Percentiles rank a stretch among this genome's conserved stretches.
Conservation (phyloP, 352 stramenopile genomes). For the Phytophthora aleatoria region DNA sequence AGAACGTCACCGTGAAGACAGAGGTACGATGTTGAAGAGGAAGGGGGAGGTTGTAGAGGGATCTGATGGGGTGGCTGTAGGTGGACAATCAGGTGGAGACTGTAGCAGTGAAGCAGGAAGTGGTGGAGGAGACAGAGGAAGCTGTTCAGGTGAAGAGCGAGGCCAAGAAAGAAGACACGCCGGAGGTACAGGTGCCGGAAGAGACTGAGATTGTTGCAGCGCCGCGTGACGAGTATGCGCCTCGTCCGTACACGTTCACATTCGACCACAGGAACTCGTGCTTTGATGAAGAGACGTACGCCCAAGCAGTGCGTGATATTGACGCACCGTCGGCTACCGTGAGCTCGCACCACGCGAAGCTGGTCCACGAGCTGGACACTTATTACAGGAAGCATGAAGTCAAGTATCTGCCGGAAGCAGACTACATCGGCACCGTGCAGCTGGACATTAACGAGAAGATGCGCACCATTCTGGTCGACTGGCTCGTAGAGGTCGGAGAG, state of each 20-base stretch:
- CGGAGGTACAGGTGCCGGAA: slow-evolving; percentile 14
- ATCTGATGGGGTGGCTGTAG: slow-evolving; percentile 11
- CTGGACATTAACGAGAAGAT: slow-evolving; percentile 99
- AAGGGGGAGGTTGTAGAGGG: slow-evolving; percentile 2
- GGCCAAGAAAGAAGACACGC: slow-evolving; percentile 27
- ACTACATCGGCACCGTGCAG: slow-evolving; percentile 87
- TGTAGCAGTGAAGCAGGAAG: slow-evolving; percentile 9
- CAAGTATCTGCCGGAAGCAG: slow-evolving; percentile 68
- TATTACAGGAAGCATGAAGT: slow-evolving; percentile 75
- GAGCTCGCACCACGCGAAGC: slow-evolving; percentile 50
- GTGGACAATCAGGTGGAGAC: slow-evolving; percentile 17
- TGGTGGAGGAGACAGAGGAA: slow-evolving; percentile 13
- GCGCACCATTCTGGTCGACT: slow-evolving; percentile 99
- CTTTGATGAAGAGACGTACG: slow-evolving; percentile 73
- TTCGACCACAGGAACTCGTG: slow-evolving; percentile 70
- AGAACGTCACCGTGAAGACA: slow-evolving; percentile 17
- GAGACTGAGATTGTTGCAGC: slow-evolving; percentile 7
- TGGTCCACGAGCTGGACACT: slow-evolving; percentile 64
- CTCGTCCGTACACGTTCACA: slow-evolving; percentile 58
- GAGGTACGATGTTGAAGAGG: slow-evolving; percentile 17
- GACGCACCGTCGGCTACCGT: slow-evolving; percentile 43
- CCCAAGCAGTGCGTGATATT: slow-evolving; percentile 57
- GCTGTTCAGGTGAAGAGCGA: slow-evolving; percentile 10
- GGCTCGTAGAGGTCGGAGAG: slow-evolving; percentile 94
- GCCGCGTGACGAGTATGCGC: slow-evolving; percentile 32